Base-by-base conservation (phyloP, 1,139 yeast species). In the Kodamaea derodonti region DNA sequence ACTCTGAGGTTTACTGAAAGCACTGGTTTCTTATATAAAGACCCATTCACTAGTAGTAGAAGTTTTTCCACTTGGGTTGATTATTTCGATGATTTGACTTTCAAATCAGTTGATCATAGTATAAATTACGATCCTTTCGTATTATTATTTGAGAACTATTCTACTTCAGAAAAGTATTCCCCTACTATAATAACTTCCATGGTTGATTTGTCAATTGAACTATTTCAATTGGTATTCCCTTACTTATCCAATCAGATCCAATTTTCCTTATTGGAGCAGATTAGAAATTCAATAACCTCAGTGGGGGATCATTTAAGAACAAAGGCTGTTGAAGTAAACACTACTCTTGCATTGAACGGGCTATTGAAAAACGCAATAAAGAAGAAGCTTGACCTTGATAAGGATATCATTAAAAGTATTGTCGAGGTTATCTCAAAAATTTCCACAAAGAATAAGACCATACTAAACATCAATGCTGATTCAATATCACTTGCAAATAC, bases 171-270 rank as follows among this genome's bases (percentile, higher is more conserved):
- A n/a, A 38, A 45, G 14, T 56, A 43, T 39, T 52, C 71, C 2
- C 43, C 69, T 0, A 50, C 48, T 13, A 52, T 74, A 10, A 54
- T 65, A 2, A 78, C 82, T 0, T 70, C 86, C 17, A 68, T 84
- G 10, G 74, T 87, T 15, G 96, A 92, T 56, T 58, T 76, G 1
- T 81, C 96, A 0, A 80, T 92, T 48, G 88, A 83, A 40, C 65
- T 88, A 4, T 85, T 88, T 49, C 80, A 84, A 9, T 52, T 73
- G 7, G 70, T 84, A 1, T 84, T 92, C 46, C 87, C 95, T 0
- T 67, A 72, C 40, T 72, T 92, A 47, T 77, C 90, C n/a, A 59
- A 77, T 8, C 85, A 87, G 43, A 84, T 92, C 37, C 97, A 92
- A 51, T 81, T 84, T 38, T 87, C 97, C 1, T 69, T 92, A 24